A percentile compares a stretch with the other conserved stretches of the same genome.
phyloP scores from a whole-genome alignment of 2,329 filamentous ascomycete genomes.

The Cytospora leucostoma region DNA sequence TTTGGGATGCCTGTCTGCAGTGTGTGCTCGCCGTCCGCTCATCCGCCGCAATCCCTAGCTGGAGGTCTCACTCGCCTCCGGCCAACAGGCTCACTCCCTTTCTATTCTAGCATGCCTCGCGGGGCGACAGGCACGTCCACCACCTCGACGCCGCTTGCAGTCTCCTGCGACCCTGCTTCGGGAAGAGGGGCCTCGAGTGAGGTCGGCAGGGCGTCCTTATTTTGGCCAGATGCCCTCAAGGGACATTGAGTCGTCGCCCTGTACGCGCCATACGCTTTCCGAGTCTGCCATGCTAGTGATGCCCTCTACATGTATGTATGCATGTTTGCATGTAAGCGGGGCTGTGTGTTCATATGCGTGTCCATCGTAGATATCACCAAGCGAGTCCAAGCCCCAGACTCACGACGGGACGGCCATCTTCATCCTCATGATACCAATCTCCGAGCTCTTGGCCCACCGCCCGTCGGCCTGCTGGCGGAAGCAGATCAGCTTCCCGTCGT shows the following conservation, averaged over 20 bases:
- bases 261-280: neutral
- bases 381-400: slow-evolving; percentile 1
- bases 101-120: neutral
- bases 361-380: neutral
- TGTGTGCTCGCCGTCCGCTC: no score
- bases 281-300: neutral
- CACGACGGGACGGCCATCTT: slow-evolving; percentile 50
- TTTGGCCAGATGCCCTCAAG: neutral
- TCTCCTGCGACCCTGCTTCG: slow-evolving; percentile 12
- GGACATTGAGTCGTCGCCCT: neutral
- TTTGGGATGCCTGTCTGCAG: no score
- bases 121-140: slow-evolving; percentile 17
- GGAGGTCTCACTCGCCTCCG: neutral
- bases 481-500: slow-evolving; percentile 68
- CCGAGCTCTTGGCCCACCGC: slow-evolving; percentile 60
- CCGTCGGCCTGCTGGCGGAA: slow-evolving; percentile 62
- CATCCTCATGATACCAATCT: slow-evolving; percentile 60
- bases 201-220: neutral
- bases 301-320: no score
- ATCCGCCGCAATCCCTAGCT: no score
- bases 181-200: slow-evolving; percentile 13
- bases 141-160: slow-evolving; percentile 1
- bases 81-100: neutral
- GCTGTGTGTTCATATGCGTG: neutral
- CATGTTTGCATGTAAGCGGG: neutral